Percentiles rank a stretch among this genome's conserved stretches.
Evolutionary conservation across 108 stramenopile species (phyloP).

Genomic region (Mayamaea pseudoterrestris): DNA sequence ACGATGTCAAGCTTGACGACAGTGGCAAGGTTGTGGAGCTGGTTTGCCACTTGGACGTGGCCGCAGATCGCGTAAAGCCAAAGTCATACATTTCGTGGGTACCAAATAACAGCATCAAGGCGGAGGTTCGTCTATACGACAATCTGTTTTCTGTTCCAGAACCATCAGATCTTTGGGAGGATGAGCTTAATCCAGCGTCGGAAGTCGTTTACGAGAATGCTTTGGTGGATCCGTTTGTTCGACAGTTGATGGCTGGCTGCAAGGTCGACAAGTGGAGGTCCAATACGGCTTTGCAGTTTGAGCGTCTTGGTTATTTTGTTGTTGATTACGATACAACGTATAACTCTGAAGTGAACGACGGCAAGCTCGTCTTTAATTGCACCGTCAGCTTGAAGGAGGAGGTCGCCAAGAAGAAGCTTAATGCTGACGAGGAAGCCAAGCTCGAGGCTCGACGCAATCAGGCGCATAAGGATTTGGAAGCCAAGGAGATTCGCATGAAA

Average conservation of each 20-base stretch:
- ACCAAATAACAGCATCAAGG: conserved; percentile 43
- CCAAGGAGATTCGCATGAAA: conserved; percentile 54
- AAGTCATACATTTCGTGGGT: conserved; percentile 77
- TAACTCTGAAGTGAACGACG: conserved; percentile 34
- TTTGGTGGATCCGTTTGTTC: conserved; percentile 69
- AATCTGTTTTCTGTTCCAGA: conserved; percentile 84
- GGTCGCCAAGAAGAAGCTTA: conserved; percentile 44
- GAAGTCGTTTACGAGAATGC: conserved; percentile 63
- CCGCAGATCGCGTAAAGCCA: conserved; percentile 54
- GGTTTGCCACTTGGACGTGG: conserved; percentile 51
- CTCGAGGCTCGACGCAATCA: conserved; percentile 40
- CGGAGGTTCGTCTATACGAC: conserved; percentile 87
- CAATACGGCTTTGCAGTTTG: conserved; percentile 83
- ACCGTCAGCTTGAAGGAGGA: conserved; percentile 89
- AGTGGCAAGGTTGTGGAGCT: conserved; percentile 44
- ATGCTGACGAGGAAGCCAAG: conserved; percentile 42
- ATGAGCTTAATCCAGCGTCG: conserved; percentile 81
- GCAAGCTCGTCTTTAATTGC: conserved; percentile 86
- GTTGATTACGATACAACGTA: conserved; percentile 87
- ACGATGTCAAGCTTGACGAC: conserved; percentile 26
- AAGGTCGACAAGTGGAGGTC: conserved; percentile 53
- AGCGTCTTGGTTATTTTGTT: conserved; percentile 94
- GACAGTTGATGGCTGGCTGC: conserved; percentile 33
- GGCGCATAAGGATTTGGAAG: conserved; percentile 38
- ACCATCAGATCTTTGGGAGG: conserved; percentile 82